Conservation (phyloP, 371 early-diverging fungal genomes). For the Mortierella sp. region DNA sequence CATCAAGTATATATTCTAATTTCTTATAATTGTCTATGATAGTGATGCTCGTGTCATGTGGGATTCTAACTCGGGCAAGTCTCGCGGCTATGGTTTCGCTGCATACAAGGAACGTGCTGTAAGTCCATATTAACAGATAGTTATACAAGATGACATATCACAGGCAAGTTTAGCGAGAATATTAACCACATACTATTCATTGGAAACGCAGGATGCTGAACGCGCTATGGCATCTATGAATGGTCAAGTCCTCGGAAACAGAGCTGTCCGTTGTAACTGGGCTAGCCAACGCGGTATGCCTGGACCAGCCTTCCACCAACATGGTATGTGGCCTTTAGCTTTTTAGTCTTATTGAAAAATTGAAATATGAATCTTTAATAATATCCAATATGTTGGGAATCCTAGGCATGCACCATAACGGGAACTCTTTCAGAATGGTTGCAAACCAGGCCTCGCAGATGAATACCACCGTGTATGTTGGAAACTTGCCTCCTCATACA, state of each 20-base stretch:
- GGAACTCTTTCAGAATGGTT: slow-evolving; percentile 74
- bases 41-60: slow-evolving; percentile 91
- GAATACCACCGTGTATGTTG: slow-evolving; percentile 91
- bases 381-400: not conserved
- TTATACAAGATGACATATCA: not conserved
- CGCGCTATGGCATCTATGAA: slow-evolving; percentile 86
- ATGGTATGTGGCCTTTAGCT: slow-evolving; percentile 22
- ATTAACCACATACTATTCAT: not conserved
- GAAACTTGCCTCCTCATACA: slow-evolving; percentile 85
- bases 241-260: slow-evolving; percentile 70
- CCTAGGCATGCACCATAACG: slow-evolving; percentile 62
- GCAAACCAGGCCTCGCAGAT: slow-evolving; percentile 79
- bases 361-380: not conserved
- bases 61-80: slow-evolving; percentile 85
- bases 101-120: slow-evolving; percentile 79
- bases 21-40: slow-evolving; percentile 5
- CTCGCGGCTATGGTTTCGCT: slow-evolving; percentile 87
- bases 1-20: not conserved
- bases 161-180: not conserved
- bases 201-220: slow-evolving; percentile 74
- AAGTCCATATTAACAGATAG: slow-evolving; percentile 17
- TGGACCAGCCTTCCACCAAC: slow-evolving; percentile 50
- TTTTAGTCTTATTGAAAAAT: not conserved
- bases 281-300: slow-evolving; percentile 82
- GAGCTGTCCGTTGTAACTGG: slow-evolving; percentile 80